Base-by-base conservation (phyloP, 2,329 filamentous ascomycete species). In the Ophiognomonia clavigignenti-juglandacearum region DNA sequence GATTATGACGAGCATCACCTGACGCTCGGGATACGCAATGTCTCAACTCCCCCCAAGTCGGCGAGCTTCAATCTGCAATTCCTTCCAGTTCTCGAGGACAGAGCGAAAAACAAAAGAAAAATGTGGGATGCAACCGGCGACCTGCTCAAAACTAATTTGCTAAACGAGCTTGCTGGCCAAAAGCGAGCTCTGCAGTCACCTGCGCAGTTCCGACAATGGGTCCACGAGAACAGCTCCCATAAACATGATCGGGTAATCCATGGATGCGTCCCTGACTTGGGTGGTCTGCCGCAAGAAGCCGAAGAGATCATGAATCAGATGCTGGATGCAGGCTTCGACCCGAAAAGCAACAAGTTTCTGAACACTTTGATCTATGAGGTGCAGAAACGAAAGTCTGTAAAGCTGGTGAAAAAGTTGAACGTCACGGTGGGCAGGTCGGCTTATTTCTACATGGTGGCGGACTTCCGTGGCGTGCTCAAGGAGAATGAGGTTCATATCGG, bases 401-500 rank as follows among this genome's bases (percentile, higher is more conserved):
- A 65, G 2, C 66, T 86, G 8, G 67, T 75, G 36, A 61, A 69
- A 1, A 78, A 76, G 47, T 65, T 86, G 45, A 82, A 80, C 39
- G 76, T 89, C 40, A 73, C 69, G 1, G 65, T 89, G 0, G 73
- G 75, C 0, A 71, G 73, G 7, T 86, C 85, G 0, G 78, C 83
- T 0, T 81, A 79, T 38, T 65, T 82, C 0, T 78, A 75, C 50
- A 89, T 89, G 66, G 73, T 87, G 0, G 76, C 83, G 0, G 87
- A 92, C 59, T 87, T 86, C 20, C 65, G 65, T 0, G 75, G 73
- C 0, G 65, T 78, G 0, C 60, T 92, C 0, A 64, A 76, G 41
- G 82, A 85, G 32, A 78, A 77, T 1, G 82, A 91, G 54, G 72
- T 90, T 0, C 82, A 86, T 31, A 57, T 91, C 0, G 73, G 77